Base-by-base conservation (phyloP, 2,329 filamentous ascomycete genomes). In the Xylariaceae sp. region DNA sequence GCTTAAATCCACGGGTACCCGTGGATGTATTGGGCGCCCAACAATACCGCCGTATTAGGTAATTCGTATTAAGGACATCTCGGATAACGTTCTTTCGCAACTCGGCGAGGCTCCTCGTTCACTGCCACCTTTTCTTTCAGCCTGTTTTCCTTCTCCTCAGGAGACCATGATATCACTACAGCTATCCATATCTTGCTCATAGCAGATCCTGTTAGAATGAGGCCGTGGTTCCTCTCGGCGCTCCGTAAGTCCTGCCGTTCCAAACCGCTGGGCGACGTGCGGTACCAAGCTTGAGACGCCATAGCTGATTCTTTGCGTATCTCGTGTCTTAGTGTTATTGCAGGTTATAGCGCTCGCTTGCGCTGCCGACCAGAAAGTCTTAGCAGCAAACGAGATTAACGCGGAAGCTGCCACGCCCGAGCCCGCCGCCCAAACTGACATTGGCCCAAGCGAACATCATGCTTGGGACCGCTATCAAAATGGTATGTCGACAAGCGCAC, bases 391-490 rank as follows among this genome's bases (percentile, higher is more conserved):
- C 43, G 49, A 55, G 32, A 55, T 52, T 9, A 50, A 62, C n/a
- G 48, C 54, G 18, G 57, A 60, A 40, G 42, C 60, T 37, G 45
- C 60, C 19, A 63, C 57, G 29, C 53, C 63, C 46, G 58, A 61
- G 36, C 46, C 62, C 43, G 58, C 63, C 16, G 55, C 52, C 26
- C 60, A 65, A 49, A 63, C 66, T 49, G 62, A 64, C 39, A 42
- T 68, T 12, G 61, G 57, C 36, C 62, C 60, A 46, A 59, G 54
- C 39, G 56, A 60, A 39, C 61, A 62, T n/a, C 56, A 61, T 53
- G 54, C 53, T 43, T 70, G 67, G 67, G 58, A 60, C 47, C 64
- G 67, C 40, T 69, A 68, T 56, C 67, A 70, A 54, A 67, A 60
- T 55, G 67, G 67, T 68, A 65, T 57, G 64, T 49, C 21, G 12